Evolutionary conservation across 2,329 filamentous ascomycete genomes (phyloP), one percentile per base, ranked within the genome.

Genomic region (Pestalotiopsis sp.): DNA sequence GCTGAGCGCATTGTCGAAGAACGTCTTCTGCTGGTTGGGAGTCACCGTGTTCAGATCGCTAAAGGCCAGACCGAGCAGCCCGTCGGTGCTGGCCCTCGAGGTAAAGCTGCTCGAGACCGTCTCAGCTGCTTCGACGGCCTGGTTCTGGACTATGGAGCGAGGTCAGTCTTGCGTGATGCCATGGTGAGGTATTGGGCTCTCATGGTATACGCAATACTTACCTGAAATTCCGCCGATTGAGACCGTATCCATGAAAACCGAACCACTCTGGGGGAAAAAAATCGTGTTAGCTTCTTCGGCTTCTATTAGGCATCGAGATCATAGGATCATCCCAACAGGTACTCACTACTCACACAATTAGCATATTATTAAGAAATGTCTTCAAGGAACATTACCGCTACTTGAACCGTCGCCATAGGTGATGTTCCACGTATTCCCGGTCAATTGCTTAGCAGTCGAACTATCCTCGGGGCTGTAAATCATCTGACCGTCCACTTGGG

Each of bases 11-110:
- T 82, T 83, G 63, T 82, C 80, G 31, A 83, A 80, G 62, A 84
- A 85, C 0, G 83, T 85, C 65, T 79, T 81, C 66, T 85, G 82
- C 63, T 77, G 70, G 1, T 69, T 73, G 1, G 83, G 83, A 45
- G 68, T 63, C 14, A 84, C 81, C 1, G 81, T 83, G 74, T 85
- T 85, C 68, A 84, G 76, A 13, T 67, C 72, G 65, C 80, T 80
- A 66, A 85, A 85, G 0, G 77, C 83, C 1, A 85, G 74, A 1
- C 84, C 84, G 4, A 86, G 72, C 4, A 86, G 76, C 1, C 83
- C 83, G 62, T 84, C 81, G 11, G 79, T 79, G 52, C 78, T 75
- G 11, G 75, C 69, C 62, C 82, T 77, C 14, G 77, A 71, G 9
- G 79, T 79, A 68, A 85, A 84, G 31, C 78, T 74, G 1, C 69